Base-by-base conservation (phyloP, 441 rosid species). In the Populus trichocarpa region DNA sequence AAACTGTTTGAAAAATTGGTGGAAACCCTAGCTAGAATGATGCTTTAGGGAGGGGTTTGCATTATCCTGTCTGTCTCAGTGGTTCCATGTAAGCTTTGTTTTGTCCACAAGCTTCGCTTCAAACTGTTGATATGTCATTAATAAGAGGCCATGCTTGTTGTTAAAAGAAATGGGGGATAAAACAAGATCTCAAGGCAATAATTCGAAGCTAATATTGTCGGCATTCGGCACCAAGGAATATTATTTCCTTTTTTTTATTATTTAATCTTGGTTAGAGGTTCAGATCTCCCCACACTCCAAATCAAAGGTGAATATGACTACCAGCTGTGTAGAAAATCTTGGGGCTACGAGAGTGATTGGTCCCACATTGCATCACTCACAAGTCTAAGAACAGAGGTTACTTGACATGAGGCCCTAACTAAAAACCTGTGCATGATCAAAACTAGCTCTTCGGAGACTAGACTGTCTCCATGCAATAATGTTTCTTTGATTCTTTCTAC, bases 371-470 rank as follows among this genome's bases (percentile, higher is more conserved):
- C 77, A 73, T 73, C 72, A 33, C 32, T 38, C 35, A 0, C 1
- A 30, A 30, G 32, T 67, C 36, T 30, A 57, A 78, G 72, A 72
- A 72, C 32, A 30, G 32, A 30, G 32, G 32, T 4, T 30, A 3
- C 32, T 30, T 30, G 32, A 81, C 79, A 74, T 38, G 80, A 72
- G 74, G 61, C 61, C 71, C 67, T 65, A 75, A 67, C 79, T 74
- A 74, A 67, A 74, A 6, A 20, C 2, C 61, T 35, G 8, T 35
- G 32, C 32, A 16, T 53, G 18, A 69, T 76, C 76, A 46, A 76
- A 46, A 81, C 78, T 80, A 83, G 73, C 75, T 72, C 78, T 82
- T 61, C 73, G 75, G 28, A 76, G 81, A 69, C 72, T 18, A 28
- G 76, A 30, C 32, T 30, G 32, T 28, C 30, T 69, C 7, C 63